Base-by-base conservation (phyloP, 2,329 filamentous ascomycete species). In the Aspergillus chevalieri region DNA sequence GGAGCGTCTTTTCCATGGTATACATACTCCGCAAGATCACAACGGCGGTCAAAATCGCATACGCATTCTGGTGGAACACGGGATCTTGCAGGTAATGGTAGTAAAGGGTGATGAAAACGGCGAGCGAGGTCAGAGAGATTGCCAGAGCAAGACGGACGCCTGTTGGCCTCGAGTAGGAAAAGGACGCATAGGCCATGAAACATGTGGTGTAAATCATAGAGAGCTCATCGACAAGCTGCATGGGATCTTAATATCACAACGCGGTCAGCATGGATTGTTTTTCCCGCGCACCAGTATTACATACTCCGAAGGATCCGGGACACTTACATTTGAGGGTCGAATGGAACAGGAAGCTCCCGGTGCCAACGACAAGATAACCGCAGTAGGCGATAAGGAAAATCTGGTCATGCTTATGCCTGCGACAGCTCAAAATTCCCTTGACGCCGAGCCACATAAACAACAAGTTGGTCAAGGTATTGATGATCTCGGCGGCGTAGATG, bases 51-150 rank as follows among this genome's bases (percentile, higher is more conserved):
- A 94, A 72, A 3, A 86, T 63, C 1, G 83, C 87, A 59, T 90
- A 94, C 4, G 85, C 85, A 52, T 82, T 84, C 65, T 94, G 88
- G 69, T 94, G 89, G 67, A 94, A 94, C 1, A 81, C 75, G 0
- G 89, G 88, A 56, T 94, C 84, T 64, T 91, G 88, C 14, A 90
- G 82, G 54, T 87, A 82, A 63, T 90, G 86, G 69, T 95, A 95
- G 67, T 86, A 81, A 38, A 86, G 75, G 12, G 89, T 93, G 65
- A 94, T 91, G 60, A 84, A 86, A 34, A 73, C 67, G n/a, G 80
- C 76, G 26, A 84, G 66, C 8, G 69, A 69, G 5, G 82, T 63
- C 8, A 88, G 75, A 12, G 74, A 74, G 4, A 83, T 38, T 6
- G 76, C 87, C 7, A 90, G 73, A 10, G 78, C 50, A 1, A 75